Base-by-base conservation (phyloP, 169 alveolate species). In the Miamiensis avidus region DNA sequence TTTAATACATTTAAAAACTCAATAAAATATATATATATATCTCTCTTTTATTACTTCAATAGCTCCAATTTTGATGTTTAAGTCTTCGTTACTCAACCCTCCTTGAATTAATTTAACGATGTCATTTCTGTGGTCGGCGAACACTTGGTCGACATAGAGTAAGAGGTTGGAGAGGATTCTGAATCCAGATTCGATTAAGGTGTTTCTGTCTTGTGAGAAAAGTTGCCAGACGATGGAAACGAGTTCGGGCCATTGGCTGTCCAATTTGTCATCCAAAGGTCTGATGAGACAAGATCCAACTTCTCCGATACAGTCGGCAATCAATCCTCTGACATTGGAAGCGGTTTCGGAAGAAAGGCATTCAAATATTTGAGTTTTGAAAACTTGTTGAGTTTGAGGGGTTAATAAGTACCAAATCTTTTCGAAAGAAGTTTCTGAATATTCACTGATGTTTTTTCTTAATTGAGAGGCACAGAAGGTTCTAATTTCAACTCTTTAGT, bases 221-320 rank as follows among this genome's bases (percentile, higher is more conserved):
- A 82, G 84, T 84, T 88, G 49, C 92, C 92, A 86, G 65, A 79
- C 30, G 34, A 84, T 86, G 81, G 82, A 34, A 83, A 88, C 64
- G 77, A 84, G 85, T 34, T 84, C 82, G 79, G 91, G 79, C 92
- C 91, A 79, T 81, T 73, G 0, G 76, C 91, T 78, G 74, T 90
- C 84, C 20, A 88, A 88, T 82, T 83, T 82, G 65, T 83, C 82
- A 79, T 87, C 88, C 20, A 81, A 84, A 20, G 69, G 69, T 4
- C 26, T 20, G 4, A 49, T 11, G 27, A 88, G 81, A 75, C 89
- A 86, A 82, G 89, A 90, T 49, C 90, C 90, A 81, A 84, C 83
- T 86, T 86, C 89, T 74, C 90, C 89, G 16, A 89, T 87, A 72
- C 88, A 75, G 75, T 91, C 92, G 74, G 89, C 82, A 31, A 86